Conservation (phyloP, 352 stramenopile species). For the Phytophthora capsici region DNA sequence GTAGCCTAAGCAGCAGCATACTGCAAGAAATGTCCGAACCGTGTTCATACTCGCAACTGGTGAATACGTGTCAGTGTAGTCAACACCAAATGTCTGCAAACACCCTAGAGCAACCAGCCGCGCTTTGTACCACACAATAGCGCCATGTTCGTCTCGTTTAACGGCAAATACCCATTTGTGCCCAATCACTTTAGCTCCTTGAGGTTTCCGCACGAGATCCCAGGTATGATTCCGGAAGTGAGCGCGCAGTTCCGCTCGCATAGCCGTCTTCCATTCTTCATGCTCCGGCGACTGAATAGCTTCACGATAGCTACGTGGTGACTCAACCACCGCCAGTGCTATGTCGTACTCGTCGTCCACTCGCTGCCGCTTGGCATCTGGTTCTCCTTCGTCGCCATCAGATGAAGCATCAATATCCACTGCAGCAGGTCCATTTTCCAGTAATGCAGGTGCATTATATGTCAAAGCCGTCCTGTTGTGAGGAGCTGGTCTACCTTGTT, state of each 20-base stretch:
- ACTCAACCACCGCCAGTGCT: conserved; percentile 3
- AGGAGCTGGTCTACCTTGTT: too few relatives aligned
- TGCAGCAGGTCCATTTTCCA: too few relatives aligned
- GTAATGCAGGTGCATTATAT: too few relatives aligned
- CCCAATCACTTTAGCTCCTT: conserved; percentile 4
- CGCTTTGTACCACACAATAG: conserved; percentile 33
- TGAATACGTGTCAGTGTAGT: conserved; percentile 37
- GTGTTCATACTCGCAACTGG: conserved; percentile 33
- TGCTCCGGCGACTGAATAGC: conserved; percentile 12
- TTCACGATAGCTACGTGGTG: conserved; percentile 16
- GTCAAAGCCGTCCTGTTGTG: too few relatives aligned
- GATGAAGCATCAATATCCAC: not conserved
- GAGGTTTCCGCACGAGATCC: conserved; percentile 2
- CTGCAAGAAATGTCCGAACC: conserved; percentile 29
- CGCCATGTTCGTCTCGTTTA: conserved; percentile 25
- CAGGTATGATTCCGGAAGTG: conserved; percentile 26
- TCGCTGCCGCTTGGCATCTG: conserved; percentile 4
- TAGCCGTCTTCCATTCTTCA: conserved; percentile 16
- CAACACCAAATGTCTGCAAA: conserved; percentile 24
- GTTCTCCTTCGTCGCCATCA: not conserved
- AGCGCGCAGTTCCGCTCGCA: not conserved
- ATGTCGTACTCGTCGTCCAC: conserved; percentile 6
- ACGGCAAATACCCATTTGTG: conserved; percentile 23
- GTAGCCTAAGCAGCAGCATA: not conserved
- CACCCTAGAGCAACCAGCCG: conserved; percentile 19